Evolutionary conservation across 106 monocot species (phyloP), one percentile per base, ranked within the genome.

Genomic region (Dendrobium chrysotoxum): DNA sequence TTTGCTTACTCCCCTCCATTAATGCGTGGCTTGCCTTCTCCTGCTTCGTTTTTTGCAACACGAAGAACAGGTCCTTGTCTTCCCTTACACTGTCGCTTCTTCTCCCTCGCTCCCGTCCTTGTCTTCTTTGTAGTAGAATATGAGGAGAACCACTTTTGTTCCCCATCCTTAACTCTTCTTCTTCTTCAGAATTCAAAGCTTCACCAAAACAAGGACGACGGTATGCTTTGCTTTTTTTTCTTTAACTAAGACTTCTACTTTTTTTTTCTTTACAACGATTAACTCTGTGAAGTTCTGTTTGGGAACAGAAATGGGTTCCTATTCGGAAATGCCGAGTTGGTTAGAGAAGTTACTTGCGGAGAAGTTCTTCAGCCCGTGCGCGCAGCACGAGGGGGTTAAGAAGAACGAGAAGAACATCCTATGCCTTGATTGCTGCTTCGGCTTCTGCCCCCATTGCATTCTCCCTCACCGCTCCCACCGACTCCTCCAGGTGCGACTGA

Each of bases 401-500:
- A 94, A 89, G 91, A 94, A 91, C 80, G 93, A 94, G 84, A 85
- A 83, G 80, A 94, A 94, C 82, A 83, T 91, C 75, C 87, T 91
- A 73, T 94, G 93, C 84, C 82, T 94, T 64, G 93, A 94, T 46
- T 94, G 93, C 81, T 89, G 93, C 86, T 85, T 82, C 40, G 84
- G 85, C 45, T 79, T 91, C 78, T 94, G 93, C 77, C 87, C 93
- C 23, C 91, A 88, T 55, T 94, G 93, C 79, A 76, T 91, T 66
- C 72, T 75, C 20, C 77, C 79, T 45, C 93, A 94, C 75, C 84
- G 74, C 17, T 72, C 79, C 47, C 93, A 94, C 50, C 90, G 93
- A 38, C 88, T 93, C 20, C 85, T 93, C 75, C 93, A 93, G 85
- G 93, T 87, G 17, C 26, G 74, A 15, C 18, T 21, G 13, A 41